phyloP scores from a whole-genome alignment of 805 yeast species.

The Saturnispora hagleri region DNA sequence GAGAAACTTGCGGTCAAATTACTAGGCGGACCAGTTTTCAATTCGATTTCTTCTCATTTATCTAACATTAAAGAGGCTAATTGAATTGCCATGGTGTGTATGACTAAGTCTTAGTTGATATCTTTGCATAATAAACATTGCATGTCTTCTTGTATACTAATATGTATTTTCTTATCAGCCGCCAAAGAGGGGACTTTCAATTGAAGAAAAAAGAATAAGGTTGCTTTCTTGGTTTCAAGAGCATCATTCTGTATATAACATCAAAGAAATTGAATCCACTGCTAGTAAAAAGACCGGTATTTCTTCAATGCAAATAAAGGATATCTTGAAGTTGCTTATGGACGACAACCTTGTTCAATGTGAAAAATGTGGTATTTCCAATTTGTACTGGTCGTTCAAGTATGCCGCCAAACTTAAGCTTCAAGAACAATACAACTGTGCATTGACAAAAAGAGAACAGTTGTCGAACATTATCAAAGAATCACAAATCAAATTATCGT shows the following conservation, averaged over 20 bases:
- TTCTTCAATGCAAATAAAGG: slow-evolving; percentile 47
- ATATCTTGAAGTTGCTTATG: slow-evolving; percentile 34
- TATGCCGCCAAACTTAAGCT: slow-evolving; percentile 19
- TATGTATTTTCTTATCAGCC: slow-evolving; percentile 10
- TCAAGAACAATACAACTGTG: slow-evolving; percentile 10
- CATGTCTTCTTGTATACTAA: slow-evolving; percentile 2
- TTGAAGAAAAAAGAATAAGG: slow-evolving; percentile 33
- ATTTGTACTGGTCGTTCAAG: slow-evolving; percentile 43
- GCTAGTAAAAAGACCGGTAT: slow-evolving; percentile 41
- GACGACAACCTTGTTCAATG: slow-evolving; percentile 42
- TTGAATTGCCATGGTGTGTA: not conserved
- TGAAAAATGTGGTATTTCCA: slow-evolving; percentile 48
- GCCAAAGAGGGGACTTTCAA: slow-evolving; percentile 20
- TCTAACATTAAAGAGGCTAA: not conserved
- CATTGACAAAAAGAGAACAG: slow-evolving; percentile 4
- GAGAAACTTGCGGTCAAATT: slow-evolving; percentile 7
- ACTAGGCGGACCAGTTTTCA: slow-evolving; percentile 13
- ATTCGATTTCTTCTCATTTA: slow-evolving; percentile 7
- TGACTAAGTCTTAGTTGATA: not conserved
- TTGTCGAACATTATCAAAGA: slow-evolving; percentile 13
- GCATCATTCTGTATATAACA: slow-evolving; percentile 34
- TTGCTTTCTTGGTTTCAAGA: slow-evolving; percentile 32
- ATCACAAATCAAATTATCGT: not conserved
- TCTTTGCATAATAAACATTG: not conserved
- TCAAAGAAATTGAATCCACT: slow-evolving; percentile 42